A percentile compares a stretch with the other conserved stretches of the same genome.
These are phyloP conservation scores for Acer negundo DNA, from an alignment of 345 rosid genomes.

Conservation along the genomic window DNA sequence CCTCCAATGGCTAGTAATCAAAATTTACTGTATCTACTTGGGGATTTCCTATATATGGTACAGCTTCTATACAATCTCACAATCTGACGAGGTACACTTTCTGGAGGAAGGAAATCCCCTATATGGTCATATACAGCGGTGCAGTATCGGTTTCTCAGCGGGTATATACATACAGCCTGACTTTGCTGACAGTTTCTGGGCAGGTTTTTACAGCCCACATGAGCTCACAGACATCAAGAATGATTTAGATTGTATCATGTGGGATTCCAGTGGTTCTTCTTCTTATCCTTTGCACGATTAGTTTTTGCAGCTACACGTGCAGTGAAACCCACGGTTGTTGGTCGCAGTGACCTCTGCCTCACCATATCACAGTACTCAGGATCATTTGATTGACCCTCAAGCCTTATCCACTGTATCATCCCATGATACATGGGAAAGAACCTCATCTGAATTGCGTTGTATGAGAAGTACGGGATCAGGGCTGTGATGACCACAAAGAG, in stretches of 20 bases:
- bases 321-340: constrained; percentile 73
- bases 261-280: constrained; percentile 7
- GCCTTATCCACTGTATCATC: constrained; percentile 85
- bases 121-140: background rate
- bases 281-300: background rate
- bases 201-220: constrained; percentile 13
- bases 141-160: background rate
- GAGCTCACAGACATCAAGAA: background rate
- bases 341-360: constrained; percentile 72
- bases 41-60: constrained; percentile 5
- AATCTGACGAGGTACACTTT: background rate
- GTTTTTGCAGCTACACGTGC: constrained; percentile 54
- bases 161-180: background rate
- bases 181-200: background rate
- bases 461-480: constrained; percentile 65
- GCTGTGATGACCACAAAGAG: constrained; percentile 53
- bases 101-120: background rate
- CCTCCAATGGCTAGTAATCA: constrained; percentile 11
- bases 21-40: constrained; percentile 14
- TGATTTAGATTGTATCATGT: constrained; percentile 11
- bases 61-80: constrained; percentile 6
- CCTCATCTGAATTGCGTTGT: constrained; percentile 62
- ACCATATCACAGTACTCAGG: constrained; percentile 73
- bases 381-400: constrained; percentile 64
- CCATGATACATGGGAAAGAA: constrained; percentile 96